phyloP scores from a whole-genome alignment of 441 rosid species.

The Sinapis alba region DNA sequence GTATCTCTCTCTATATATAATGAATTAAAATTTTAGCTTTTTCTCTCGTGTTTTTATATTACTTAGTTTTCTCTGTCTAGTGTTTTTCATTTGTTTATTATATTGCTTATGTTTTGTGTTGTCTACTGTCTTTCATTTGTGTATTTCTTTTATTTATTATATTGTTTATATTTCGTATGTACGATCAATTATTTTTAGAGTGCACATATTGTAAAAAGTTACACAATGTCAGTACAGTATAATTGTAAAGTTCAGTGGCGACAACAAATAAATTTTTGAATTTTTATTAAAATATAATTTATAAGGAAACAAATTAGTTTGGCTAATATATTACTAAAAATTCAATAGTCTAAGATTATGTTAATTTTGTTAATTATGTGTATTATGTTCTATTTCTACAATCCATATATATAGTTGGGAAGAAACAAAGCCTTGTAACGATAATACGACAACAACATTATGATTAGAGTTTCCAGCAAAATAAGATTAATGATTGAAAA shows the following conservation, averaged over 20 bases:
- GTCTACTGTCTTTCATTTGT: neutral
- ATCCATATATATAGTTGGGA: constrained; percentile 1
- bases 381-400: neutral
- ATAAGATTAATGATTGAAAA: constrained; percentile 7
- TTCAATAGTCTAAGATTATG: neutral
- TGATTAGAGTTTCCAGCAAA: constrained; percentile 7
- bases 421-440: too few species aligned
- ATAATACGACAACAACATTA: too few species aligned
- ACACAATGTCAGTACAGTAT: neutral
- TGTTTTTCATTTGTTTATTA: neutral
- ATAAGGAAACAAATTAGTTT: neutral
- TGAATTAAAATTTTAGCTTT: neutral
- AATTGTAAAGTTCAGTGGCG: neutral
- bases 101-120: neutral
- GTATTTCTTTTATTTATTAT: too few species aligned
- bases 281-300: neutral
- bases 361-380: neutral
- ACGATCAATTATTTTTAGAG: neutral
- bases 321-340: neutral
- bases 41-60: neutral
- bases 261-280: neutral
- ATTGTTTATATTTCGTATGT: neutral
- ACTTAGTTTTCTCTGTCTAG: too few species aligned
- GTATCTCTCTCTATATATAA: neutral
- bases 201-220: neutral